phyloP scores from a whole-genome alignment of 345 rosid species.

The Angophora floribunda region DNA sequence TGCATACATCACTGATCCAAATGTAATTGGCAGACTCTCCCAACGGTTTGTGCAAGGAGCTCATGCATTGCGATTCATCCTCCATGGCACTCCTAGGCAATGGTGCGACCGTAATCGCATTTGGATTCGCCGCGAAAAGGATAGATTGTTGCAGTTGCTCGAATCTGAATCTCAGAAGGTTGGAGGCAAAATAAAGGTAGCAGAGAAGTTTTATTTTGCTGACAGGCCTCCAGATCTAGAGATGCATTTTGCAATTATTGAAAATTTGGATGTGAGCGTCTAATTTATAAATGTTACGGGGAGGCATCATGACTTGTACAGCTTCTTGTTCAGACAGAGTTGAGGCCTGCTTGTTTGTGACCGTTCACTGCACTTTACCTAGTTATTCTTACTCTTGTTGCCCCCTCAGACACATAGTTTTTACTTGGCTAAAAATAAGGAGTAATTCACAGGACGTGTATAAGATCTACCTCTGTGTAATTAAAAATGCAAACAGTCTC shows the following conservation, averaged over 20 bases:
- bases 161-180: constrained; percentile 26
- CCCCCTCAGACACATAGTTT: not conserved
- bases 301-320: not conserved
- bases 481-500: not conserved
- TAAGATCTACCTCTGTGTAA: not conserved
- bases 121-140: constrained; percentile 59
- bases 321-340: not conserved
- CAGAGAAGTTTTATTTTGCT: constrained; percentile 55
- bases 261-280: constrained; percentile 44
- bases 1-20: constrained; percentile 54
- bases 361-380: not conserved
- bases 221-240: constrained; percentile 49
- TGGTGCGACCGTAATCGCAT: constrained; percentile 60
- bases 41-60: constrained; percentile 17
- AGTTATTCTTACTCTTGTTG: not conserved
- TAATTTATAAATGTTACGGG: not conserved
- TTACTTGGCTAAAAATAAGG: not conserved
- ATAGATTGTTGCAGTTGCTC: constrained; percentile 38
- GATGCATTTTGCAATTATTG: constrained; percentile 85
- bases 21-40: constrained; percentile 37
- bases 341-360: not conserved
- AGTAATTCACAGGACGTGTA: not conserved
- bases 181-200: constrained; percentile 38
- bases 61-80: constrained; percentile 25
- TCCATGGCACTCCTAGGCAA: constrained; percentile 94